Base-by-base conservation (phyloP, 179 eudicot genomes). In the Pouteria campechiana region DNA sequence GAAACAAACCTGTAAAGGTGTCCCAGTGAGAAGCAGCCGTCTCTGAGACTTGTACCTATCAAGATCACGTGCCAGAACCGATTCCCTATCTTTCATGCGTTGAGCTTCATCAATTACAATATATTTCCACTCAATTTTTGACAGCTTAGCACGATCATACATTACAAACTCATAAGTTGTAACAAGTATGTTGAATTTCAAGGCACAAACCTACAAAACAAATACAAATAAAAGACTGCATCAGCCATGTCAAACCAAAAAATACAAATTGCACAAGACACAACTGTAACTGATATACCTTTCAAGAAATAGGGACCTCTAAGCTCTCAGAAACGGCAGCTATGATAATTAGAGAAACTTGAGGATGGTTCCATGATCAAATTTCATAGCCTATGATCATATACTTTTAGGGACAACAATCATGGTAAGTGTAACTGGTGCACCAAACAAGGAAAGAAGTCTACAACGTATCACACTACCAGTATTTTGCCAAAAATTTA, bases 71-170 rank as follows among this genome's bases (percentile, higher is more conserved):
- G 99, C 92, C 27, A 90, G 70, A 48, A 90, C 99, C 0, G 99
- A 90, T 48, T 90, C 99, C 66, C 99, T 77, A 59, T 90, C 99
- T 63, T 90, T 90, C 96, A 90, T 90, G 58, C 99, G 62, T 53
- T 90, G 99, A 43, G 99, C 99, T 71, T 90, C 99, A 65, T 90
- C 99, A 48, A 90, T 90, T 52, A 90, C 62, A 32, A 90, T 87
- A 57, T 90, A 90, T 64, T 77, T 86, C 99, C 99, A 90, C 61
- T 87, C 96, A 41, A 90, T 56, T 72, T 64, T 87, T 15, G 99
- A 90, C 49, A 90, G 94, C 56, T 87, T 90, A 23, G 99, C 54
- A 20, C 84, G 90, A 57, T 90, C 99, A 59, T 61, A 79, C 99
- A 90, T 90, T 48, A 90, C 71, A 42, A 90, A 90, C 75, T 90